Evolutionary conservation across 176 grass and related monocot genomes (phyloP), one percentile per base, ranked within the genome.

Genomic region (Aegilops speltoides): DNA sequence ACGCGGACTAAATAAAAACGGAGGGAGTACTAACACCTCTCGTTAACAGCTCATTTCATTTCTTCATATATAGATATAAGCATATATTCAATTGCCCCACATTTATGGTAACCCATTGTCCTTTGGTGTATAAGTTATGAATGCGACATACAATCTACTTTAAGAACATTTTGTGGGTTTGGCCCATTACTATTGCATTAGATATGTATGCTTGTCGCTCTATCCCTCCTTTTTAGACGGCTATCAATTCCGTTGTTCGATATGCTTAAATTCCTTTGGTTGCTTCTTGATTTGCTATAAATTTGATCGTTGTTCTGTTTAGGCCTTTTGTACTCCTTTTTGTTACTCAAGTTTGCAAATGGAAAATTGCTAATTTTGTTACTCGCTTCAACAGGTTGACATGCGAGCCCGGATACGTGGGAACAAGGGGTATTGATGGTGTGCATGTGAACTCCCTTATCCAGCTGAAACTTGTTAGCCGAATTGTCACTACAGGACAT

Each of bases 381-480:
- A 38, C 74, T 89, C 66, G 29, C n/a, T 70, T 25, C 60, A 64
- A 89, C 89, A 99, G 97, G 97, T 99, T 79, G 97, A 99, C 79
- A 99, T 99, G 97, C 90, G 97, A 84, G 90, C 97, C 8, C 89
- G 94, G 64, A 99, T 99, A 88, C 94, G 92, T 36, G 97, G 97
- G 63, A 99, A 97, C 67, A 99, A 99, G 78, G 97, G 97, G 38
- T 99, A 99, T 82, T 97, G 79, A 64, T 34, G 32, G 32, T 63
- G 77, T 91, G 29, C 14, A 40, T 23, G 31, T 1, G 24, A 38
- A 22, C 17, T 81, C 2, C 26, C 15, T 14, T 13, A 54, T 40
- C 17, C 76, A 81, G 29, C 62, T 61, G 74, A 65, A 72, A 41
- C 43, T 50, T 80, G 0, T 67, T 68, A 84, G 48, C 16, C 28